A percentile compares a stretch with the other conserved stretches of the same genome.
Conservation (phyloP, 768 basidiomycete genomes). For the Filobasidium floriforme region DNA sequence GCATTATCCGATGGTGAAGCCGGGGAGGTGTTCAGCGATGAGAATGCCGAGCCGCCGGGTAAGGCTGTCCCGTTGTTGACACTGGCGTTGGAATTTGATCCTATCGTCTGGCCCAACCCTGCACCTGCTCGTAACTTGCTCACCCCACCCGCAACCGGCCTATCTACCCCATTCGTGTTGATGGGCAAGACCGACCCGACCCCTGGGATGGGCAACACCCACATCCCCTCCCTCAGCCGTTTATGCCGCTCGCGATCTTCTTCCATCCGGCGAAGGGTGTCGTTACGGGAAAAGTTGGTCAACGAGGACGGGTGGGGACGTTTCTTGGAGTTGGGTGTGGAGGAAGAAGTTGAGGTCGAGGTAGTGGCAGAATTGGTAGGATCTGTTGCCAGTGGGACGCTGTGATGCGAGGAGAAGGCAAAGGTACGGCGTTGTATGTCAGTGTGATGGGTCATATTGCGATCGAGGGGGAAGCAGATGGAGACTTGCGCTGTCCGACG, state of each 20-base stretch:
- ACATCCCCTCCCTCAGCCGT: constrained; percentile 77
- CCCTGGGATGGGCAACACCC: constrained; percentile 52
- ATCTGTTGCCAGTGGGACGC: background rate
- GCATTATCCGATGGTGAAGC: constrained; percentile 34
- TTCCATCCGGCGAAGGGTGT: constrained; percentile 77
- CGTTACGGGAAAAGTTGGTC: constrained; percentile 52
- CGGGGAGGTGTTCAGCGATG: constrained; percentile 33
- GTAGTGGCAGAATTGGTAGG: background rate
- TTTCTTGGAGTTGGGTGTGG: constrained; percentile 12
- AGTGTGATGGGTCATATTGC: background rate
- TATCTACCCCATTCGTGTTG: background rate
- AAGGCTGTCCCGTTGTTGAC: constrained; percentile 26
- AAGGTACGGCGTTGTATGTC: too few species aligned
- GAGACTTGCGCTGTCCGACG: constrained; percentile 28
- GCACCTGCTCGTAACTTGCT: background rate
- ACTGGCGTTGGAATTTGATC: too few species aligned
- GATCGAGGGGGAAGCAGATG: background rate
- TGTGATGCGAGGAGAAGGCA: background rate
- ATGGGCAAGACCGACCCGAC: background rate
- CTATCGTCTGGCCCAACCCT: background rate
- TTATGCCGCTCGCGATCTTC: constrained; percentile 90
- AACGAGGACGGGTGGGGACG: constrained; percentile 17
- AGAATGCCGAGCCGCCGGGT: background rate
- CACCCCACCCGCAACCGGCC: background rate
- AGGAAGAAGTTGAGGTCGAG: too few species aligned